These are phyloP conservation scores for Rubroshorea leprosula DNA, from an alignment of 345 rosid genomes.

Conservation along the genomic window DNA sequence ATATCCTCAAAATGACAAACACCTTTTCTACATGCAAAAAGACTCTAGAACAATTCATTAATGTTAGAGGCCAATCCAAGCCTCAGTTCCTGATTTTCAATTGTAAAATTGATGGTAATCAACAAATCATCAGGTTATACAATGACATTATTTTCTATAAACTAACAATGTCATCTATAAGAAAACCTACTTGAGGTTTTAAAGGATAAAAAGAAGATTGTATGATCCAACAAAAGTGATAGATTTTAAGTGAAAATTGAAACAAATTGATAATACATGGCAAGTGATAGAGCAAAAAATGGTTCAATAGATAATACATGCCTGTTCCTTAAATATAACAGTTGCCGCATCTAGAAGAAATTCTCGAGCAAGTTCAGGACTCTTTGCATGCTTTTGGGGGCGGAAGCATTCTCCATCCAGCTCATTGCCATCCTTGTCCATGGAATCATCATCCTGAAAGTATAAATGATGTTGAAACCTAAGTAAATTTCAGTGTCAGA, in stretches of 20 bases:
- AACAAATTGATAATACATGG: slow-evolving; percentile 10
- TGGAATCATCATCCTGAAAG: slow-evolving; percentile 83
- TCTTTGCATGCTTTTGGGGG: slow-evolving; percentile 98
- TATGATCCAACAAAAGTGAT: slow-evolving; percentile 1
- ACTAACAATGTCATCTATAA: slow-evolving; percentile 1
- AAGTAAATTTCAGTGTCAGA: background rate
- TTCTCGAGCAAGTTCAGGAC: slow-evolving; percentile 99
- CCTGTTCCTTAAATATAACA: slow-evolving; percentile 97
- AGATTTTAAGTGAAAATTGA: slow-evolving; percentile 2
- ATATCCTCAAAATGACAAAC: background rate
- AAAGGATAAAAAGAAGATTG: background rate
- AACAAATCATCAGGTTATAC: background rate
- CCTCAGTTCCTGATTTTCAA: background rate
- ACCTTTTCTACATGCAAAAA: background rate
- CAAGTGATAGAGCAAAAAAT: slow-evolving; percentile 7
- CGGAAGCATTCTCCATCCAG: slow-evolving; percentile 96
- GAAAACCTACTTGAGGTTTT: background rate
- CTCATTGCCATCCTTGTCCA: slow-evolving; percentile 95
- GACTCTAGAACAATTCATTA: background rate
- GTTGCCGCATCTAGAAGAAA: slow-evolving; percentile 97
- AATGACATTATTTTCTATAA: background rate
- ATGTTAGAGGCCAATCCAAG: background rate
- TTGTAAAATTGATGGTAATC: background rate
- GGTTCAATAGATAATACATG: slow-evolving; percentile 24
- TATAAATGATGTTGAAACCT: slow-evolving; percentile 2